Conservation (phyloP, 257 asterid genomes). For the Solanum appendiculatum region DNA sequence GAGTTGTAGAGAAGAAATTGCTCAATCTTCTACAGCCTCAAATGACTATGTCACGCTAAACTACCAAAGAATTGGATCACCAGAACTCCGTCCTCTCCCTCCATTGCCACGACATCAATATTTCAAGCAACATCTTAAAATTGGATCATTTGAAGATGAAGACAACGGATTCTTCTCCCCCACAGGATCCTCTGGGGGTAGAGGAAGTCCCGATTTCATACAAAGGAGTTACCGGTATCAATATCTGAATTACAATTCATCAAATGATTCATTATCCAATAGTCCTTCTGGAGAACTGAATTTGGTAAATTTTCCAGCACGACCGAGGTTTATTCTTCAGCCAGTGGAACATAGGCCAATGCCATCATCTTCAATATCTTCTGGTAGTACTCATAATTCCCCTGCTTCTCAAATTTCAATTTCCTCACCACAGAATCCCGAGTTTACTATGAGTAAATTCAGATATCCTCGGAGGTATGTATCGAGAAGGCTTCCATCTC, state of each 20-base stretch:
- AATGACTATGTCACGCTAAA: background rate
- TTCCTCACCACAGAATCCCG: background rate
- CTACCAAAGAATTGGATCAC: slow-evolving; percentile 56
- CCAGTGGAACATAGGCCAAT: slow-evolving; percentile 33
- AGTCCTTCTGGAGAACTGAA: slow-evolving; percentile 52
- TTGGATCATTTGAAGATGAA: slow-evolving; percentile 12
- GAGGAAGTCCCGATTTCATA: slow-evolving; percentile 19
- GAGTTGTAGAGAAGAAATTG: slow-evolving; percentile 41
- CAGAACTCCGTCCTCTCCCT: slow-evolving; percentile 89
- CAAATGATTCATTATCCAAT: slow-evolving; percentile 32
- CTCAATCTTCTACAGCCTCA: slow-evolving; percentile 7
- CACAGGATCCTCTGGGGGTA: slow-evolving; percentile 38
- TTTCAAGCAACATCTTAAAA: slow-evolving; percentile 16
- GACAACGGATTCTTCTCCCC: slow-evolving; percentile 60
- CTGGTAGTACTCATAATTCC: slow-evolving; percentile 41
- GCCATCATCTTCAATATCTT: slow-evolving; percentile 43
- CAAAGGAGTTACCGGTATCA: background rate
- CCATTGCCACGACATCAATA: slow-evolving; percentile 63
- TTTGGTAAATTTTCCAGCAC: slow-evolving; percentile 43
- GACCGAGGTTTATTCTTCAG: slow-evolving; percentile 45
- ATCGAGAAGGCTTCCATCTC: slow-evolving; percentile 15
- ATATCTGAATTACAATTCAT: slow-evolving; percentile 24
- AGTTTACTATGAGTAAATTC: slow-evolving; percentile 11
- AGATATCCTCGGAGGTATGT: background rate
- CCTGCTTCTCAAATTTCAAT: slow-evolving; percentile 3